phyloP scores from a whole-genome alignment of 805 yeast genomes.

The Saccharomycopsis vini region DNA sequence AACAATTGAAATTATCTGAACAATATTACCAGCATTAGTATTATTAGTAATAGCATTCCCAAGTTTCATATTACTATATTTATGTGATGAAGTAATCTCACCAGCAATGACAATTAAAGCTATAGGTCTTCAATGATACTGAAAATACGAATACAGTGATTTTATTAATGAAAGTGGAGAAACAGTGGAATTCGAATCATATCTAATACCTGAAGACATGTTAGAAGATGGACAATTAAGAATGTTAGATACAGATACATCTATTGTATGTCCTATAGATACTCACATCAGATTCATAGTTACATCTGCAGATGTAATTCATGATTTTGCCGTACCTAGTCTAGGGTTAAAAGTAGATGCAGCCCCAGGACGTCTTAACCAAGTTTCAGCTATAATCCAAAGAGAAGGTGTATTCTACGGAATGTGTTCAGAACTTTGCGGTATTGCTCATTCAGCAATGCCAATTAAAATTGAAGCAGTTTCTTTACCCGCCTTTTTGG shows the following conservation, averaged over 20 bases:
- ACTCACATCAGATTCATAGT: slow-evolving; percentile 23
- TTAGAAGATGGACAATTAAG: slow-evolving; percentile 23
- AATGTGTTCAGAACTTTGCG: slow-evolving; percentile 25
- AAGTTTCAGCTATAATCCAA: slow-evolving; percentile 22
- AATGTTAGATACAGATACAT: slow-evolving; percentile 22
- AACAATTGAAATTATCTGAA: slow-evolving; percentile 23
- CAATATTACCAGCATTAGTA: slow-evolving; percentile 22
- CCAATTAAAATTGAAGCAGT: slow-evolving; percentile 24
- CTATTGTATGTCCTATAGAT: slow-evolving; percentile 21
- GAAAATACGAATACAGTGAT: slow-evolving; percentile 20
- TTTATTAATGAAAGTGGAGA: slow-evolving; percentile 20
- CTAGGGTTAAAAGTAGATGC: slow-evolving; percentile 24
- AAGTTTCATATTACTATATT: slow-evolving; percentile 6
- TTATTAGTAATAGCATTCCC: slow-evolving; percentile 15
- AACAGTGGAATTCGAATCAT: slow-evolving; percentile 21
- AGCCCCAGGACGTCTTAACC: slow-evolving; percentile 24
- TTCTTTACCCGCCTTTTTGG: slow-evolving; percentile 21
- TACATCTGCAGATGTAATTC: slow-evolving; percentile 22
- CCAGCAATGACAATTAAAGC: slow-evolving; percentile 21
- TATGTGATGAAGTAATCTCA: slow-evolving; percentile 19
- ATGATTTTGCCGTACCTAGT: slow-evolving; percentile 23
- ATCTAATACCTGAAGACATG: slow-evolving; percentile 22
- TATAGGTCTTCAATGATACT: slow-evolving; percentile 21
- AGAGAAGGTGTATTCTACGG: slow-evolving; percentile 23
- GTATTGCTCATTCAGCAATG: slow-evolving; percentile 23